Evolutionary conservation across 495 filamentous ascomycete genomes (phyloP).

Genomic region (Penicillium steckii): DNA sequence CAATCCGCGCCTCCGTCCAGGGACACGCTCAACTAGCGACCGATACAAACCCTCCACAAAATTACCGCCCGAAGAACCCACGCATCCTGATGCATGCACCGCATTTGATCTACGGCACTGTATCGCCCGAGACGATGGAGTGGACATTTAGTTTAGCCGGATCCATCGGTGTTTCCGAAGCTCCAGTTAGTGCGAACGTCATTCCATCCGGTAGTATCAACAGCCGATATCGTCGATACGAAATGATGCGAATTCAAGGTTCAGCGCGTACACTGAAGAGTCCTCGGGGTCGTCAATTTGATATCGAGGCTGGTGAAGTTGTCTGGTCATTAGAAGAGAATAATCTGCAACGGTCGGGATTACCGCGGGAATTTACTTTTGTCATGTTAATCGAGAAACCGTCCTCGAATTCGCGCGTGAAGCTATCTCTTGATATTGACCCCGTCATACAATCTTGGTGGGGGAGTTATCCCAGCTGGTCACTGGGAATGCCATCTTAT

Average conservation of each 20-base stretch:
- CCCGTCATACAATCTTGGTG: conserved; percentile 37
- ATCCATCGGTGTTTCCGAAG: conserved; percentile 46
- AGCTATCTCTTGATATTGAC: conserved; percentile 37
- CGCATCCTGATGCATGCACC: conserved; percentile 52
- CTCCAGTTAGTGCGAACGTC: conserved; percentile 43
- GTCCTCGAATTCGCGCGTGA: conserved; percentile 24
- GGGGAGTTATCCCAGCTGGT: conserved; percentile 33
- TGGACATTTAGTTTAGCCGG: conserved; percentile 53
- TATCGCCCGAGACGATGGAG: conserved; percentile 50
- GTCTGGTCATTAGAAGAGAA: conserved; percentile 56
- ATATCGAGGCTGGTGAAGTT: conserved; percentile 44
- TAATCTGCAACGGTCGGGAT: conserved; percentile 45
- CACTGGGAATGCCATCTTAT: conserved; percentile 29
- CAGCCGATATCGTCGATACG: conserved; percentile 42
- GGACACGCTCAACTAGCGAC: conserved; percentile 10
- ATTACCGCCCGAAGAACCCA: conserved; percentile 26
- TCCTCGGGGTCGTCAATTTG: conserved; percentile 29
- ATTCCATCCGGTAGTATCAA: conserved; percentile 41
- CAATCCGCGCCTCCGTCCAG: conserved; percentile 39
- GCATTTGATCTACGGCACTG: conserved; percentile 51
- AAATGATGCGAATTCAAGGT: conserved; percentile 56
- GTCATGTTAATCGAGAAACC: conserved; percentile 50
- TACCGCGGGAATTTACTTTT: conserved; percentile 57
- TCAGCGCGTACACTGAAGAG: conserved; percentile 43
- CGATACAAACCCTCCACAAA: conserved; percentile 2